phyloP scores from a whole-genome alignment of 164 flowering plant species.

The Malania oleifera region DNA sequence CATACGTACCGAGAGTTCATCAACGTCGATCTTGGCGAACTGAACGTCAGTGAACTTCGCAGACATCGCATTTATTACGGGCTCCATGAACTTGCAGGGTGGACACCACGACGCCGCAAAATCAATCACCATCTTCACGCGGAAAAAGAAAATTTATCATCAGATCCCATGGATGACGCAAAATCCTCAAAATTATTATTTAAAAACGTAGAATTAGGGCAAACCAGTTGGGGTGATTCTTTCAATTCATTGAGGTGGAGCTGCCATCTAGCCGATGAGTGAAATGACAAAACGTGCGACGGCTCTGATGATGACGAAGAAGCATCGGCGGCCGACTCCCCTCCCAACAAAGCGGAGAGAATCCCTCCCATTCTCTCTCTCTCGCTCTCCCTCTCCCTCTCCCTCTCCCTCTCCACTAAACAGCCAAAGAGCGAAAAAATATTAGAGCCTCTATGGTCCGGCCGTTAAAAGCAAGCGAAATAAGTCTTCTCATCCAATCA shows the following conservation, averaged over 20 bases:
- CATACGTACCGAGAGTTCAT: slow-evolving; percentile 54
- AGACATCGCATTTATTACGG: slow-evolving; percentile 45
- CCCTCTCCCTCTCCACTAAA: too few species aligned
- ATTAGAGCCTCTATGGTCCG: too few species aligned
- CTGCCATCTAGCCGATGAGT: slow-evolving; percentile 56
- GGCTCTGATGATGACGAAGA: slow-evolving; percentile 21
- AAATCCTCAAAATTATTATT: too few species aligned
- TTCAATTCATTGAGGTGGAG: slow-evolving; percentile 48
- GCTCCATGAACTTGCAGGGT: slow-evolving; percentile 73
- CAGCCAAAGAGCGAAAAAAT: too few species aligned
- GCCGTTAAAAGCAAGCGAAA: too few species aligned
- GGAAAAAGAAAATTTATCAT: too few species aligned
- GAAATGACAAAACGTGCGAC: slow-evolving; percentile 36
- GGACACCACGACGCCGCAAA: slow-evolving; percentile 87
- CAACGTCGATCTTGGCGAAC: slow-evolving; percentile 77
- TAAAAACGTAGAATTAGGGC: background rate
- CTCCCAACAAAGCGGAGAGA: slow-evolving; percentile 26
- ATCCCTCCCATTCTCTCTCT: too few species aligned
- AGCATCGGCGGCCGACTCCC: slow-evolving; percentile 16
- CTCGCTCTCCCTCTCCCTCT: too few species aligned
- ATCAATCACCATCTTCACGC: slow-evolving; percentile 48
- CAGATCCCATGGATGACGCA: too few species aligned
- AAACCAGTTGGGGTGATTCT: slow-evolving; percentile 46
- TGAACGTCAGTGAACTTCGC: slow-evolving; percentile 46
- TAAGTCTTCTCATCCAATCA: too few species aligned